Evolutionary conservation across 2,329 filamentous ascomycete genomes (phyloP).

Genomic region (Stagonosporopsis cucurbitacearum): DNA sequence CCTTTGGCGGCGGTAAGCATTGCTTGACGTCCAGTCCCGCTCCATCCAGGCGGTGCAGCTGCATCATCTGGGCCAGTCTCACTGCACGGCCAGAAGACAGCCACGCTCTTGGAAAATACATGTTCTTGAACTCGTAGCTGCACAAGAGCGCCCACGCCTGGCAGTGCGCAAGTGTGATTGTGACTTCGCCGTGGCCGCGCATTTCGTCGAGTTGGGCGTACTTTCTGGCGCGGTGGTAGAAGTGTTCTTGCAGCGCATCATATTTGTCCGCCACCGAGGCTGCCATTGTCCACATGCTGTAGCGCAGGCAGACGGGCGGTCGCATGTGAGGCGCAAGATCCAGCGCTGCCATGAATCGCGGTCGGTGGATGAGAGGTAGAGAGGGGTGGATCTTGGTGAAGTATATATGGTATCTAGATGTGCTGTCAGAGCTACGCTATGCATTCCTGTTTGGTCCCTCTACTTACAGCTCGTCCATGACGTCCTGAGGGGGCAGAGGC

Average conservation of each 20-base stretch:
- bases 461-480: constrained; percentile 82
- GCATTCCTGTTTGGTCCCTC: neutral
- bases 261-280: constrained; percentile 86
- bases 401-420: constrained; percentile 75
- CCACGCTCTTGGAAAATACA: constrained; percentile 97
- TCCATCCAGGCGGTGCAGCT: constrained; percentile 85
- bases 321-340: constrained; percentile 85
- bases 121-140: constrained; percentile 93
- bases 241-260: constrained; percentile 78
- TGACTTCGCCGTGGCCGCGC: constrained; percentile 87
- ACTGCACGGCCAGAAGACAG: constrained; percentile 83
- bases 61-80: constrained; percentile 90
- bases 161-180: constrained; percentile 84
- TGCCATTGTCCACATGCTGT: constrained; percentile 96
- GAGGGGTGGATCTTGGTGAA: constrained; percentile 91
- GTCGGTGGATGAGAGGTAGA: constrained; percentile 86
- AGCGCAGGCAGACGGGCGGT: constrained; percentile 85
- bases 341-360: constrained; percentile 86
- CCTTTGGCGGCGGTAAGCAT: constrained; percentile 81
- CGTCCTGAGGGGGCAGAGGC: constrained; percentile 75
- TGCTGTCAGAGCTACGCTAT: constrained; percentile 17
- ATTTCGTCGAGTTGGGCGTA: constrained; percentile 90
- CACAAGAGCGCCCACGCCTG: constrained; percentile 83
- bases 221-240: constrained; percentile 88
- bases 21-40: constrained; percentile 88